phyloP scores from a whole-genome alignment of 2,329 filamentous ascomycete species.

The Colletotrichum gloeosporioides region DNA sequence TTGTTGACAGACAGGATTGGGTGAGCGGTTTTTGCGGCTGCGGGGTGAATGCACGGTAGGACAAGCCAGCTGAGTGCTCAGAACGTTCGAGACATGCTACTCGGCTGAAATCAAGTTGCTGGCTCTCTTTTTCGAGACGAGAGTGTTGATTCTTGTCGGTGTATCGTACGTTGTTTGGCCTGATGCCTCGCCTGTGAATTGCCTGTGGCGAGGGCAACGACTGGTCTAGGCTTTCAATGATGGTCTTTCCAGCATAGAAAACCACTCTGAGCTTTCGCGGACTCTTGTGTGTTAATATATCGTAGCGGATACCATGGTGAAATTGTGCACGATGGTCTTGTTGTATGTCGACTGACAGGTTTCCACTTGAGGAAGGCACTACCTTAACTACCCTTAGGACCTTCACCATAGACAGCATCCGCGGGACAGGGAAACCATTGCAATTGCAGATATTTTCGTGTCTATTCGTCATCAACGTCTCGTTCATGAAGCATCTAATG shows the following conservation, averaged over 20 bases:
- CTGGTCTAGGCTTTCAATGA: background rate
- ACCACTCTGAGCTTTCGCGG: background rate
- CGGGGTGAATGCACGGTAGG: background rate
- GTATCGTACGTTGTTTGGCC: background rate
- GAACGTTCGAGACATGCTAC: background rate
- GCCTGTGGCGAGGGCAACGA: rapidly evolving
- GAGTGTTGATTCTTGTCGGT: rapidly evolving
- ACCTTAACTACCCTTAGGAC: rapidly evolving
- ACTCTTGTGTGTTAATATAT: background rate
- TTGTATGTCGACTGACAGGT: background rate
- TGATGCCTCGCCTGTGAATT: background rate
- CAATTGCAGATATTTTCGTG: background rate
- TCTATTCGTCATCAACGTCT: background rate
- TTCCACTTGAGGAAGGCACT: background rate
- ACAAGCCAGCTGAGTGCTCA: background rate
- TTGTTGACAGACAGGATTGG: background rate
- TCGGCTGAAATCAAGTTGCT: background rate
- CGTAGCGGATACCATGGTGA: background rate
- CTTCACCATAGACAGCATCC: background rate
- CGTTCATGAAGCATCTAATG: background rate
- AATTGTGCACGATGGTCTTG: background rate
- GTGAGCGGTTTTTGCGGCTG: background rate
- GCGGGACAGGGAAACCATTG: background rate
- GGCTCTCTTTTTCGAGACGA: background rate
- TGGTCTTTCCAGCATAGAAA: background rate